Percentiles rank a stretch among this genome's conserved stretches.
These are phyloP conservation scores for Tetrastigma voinierianum DNA, from an alignment of 164 flowering plant species.

Conservation along the genomic window DNA sequence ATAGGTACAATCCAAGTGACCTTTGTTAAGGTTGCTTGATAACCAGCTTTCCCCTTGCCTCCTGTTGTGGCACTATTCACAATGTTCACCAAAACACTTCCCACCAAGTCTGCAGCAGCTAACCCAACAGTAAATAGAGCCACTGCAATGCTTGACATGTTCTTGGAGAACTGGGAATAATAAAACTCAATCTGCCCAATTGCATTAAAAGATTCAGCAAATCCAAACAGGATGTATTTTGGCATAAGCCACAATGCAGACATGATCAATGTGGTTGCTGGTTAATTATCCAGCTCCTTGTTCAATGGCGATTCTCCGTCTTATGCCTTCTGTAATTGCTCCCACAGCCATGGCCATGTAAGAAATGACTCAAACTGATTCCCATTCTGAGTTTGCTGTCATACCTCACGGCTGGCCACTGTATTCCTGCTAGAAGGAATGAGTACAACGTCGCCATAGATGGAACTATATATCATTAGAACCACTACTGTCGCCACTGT, in stretches of 20 bases:
- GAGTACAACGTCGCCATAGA: conserved; percentile 48
- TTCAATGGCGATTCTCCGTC: conserved; percentile 15
- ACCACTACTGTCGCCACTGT: conserved; percentile 26
- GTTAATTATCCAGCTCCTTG: conserved; percentile 10
- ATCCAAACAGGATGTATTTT: conserved; percentile 24
- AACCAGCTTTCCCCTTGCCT: conserved; percentile 28
- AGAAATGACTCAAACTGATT: conserved; percentile 37
- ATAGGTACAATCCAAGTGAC: conserved; percentile 27
- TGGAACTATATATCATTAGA: conserved; percentile 32
- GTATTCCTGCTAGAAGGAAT: conserved; percentile 35
- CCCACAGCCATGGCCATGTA: conserved; percentile 19
- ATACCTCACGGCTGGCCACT: conserved; percentile 27
- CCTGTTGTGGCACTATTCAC: conserved; percentile 8
- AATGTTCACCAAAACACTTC: conserved; percentile 22
- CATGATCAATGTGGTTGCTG: conserved; percentile 10
- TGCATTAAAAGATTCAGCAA: conserved; percentile 43
- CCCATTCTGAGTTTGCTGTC: conserved; percentile 46
- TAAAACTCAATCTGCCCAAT: conserved; percentile 40
- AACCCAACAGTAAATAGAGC: no score
- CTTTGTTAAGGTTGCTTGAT: conserved; percentile 24
- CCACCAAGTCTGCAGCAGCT: conserved; percentile 30
- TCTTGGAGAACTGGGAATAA: conserved; percentile 38
- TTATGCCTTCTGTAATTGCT: conserved; percentile 33
- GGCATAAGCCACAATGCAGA: conserved; percentile 44
- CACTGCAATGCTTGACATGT: conserved; percentile 46